Base-by-base conservation (phyloP, 768 basidiomycete species). In the Paxillus involutus region DNA sequence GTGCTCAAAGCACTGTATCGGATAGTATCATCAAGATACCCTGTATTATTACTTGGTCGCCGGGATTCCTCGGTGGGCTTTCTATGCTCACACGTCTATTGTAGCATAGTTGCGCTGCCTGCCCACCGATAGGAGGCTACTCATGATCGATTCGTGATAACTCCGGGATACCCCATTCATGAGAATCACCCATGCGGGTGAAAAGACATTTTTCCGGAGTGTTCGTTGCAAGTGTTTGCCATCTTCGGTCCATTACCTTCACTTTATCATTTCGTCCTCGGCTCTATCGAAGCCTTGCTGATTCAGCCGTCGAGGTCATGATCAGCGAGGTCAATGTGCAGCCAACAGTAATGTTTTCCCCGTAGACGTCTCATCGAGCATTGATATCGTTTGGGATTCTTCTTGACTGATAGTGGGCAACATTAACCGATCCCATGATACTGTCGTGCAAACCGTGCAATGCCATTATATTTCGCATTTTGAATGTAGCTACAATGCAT, bases 241-340 rank as follows among this genome's bases (percentile, higher is more conserved):
- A 35, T 35, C 35, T 35, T 40, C n/a, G 17, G n/a, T 14, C 3
- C 39, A 40, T 40, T 40, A 19, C 2, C 1, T 39, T 21, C 17
- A 21, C 6, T 11, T 33, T 13, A 26, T 16, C 44, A 36, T 51
- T 14, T 12, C 14, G 44, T 17, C 41, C 30, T 52, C 57, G 81
- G 81, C 80, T 80, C 80, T 78, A 67, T 82, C 81, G 81, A 82
- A 82, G 81, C 81, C 77, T 79, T 53, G 59, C 69, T 59, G 67
- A 71, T 67, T 59, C 10, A 69, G 71, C 74, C 72, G 49, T 42
- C 26, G 45, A 54, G 67, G 73, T 72, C 61, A 71, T 79, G 77
- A 67, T 73, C 71, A 64, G 69, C 63, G 62, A 77, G 83, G 83
- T 84, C 83, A 84, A 84, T 75, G 47, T 78, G 82, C 68, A 83